phyloP scores from a whole-genome alignment of 345 rosid species.

The Clausena lansium region DNA sequence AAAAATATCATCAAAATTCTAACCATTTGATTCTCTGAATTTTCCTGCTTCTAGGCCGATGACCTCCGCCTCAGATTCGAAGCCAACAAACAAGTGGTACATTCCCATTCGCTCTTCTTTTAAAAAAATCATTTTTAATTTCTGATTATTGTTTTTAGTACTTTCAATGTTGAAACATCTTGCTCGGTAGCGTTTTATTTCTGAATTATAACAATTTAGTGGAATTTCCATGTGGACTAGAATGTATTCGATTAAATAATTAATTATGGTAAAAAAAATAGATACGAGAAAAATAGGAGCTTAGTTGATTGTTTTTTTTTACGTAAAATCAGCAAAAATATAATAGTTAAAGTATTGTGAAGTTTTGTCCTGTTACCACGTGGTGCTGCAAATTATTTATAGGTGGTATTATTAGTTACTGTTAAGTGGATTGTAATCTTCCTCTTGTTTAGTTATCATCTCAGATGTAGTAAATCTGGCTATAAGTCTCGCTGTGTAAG shows the following conservation, averaged over 20 bases:
- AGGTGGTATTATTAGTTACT: background rate
- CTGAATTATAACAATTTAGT: background rate
- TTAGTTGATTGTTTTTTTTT: too few species aligned
- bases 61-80: slow-evolving; percentile 82
- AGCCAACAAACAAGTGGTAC: slow-evolving; percentile 79
- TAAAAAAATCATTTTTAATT: background rate
- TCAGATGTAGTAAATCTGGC: background rate
- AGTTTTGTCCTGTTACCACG: background rate
- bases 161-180: too few species aligned
- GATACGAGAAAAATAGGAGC: too few species aligned
- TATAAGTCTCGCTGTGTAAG: background rate
- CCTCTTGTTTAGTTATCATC: background rate
- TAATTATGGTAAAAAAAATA: background rate
- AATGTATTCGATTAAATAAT: background rate
- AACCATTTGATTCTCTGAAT: background rate
- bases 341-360: too few species aligned
- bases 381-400: background rate
- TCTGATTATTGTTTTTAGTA: background rate
- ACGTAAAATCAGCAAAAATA: too few species aligned
- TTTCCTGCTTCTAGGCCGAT: slow-evolving; percentile 50
- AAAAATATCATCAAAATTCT: background rate
- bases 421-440: background rate
- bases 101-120: slow-evolving; percentile 17
- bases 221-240: background rate
- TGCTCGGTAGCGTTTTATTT: background rate